A percentile compares a stretch with the other conserved stretches of the same genome.
Evolutionary conservation across 106 monocot species (phyloP).

Genomic region (Cymbidium sinense): DNA sequence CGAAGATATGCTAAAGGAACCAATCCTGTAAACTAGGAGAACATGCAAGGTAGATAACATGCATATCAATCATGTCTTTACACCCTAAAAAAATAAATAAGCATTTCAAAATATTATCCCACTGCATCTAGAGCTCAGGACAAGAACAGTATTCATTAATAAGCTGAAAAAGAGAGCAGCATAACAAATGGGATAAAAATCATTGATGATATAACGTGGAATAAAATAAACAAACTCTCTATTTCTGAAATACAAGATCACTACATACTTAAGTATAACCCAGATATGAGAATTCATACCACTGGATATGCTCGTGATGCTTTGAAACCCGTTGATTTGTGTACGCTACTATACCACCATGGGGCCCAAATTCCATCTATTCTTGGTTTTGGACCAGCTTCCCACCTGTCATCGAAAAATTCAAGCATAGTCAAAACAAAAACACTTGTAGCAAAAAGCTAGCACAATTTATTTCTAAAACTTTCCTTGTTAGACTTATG

Average conservation of each 20-base stretch:
- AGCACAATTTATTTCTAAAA: neutral
- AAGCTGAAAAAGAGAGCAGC: neutral
- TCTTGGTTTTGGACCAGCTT: constrained; percentile 79
- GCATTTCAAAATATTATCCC: neutral
- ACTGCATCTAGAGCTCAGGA: neutral
- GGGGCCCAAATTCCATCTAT: constrained; percentile 95
- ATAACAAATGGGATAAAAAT: neutral
- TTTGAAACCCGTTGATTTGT: constrained; percentile 80
- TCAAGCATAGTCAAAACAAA: neutral
- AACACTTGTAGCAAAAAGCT: neutral
- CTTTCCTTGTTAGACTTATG: neutral
- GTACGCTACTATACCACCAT: constrained; percentile 91
- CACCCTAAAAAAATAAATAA: neutral
- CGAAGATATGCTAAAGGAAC: neutral
- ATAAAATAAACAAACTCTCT: neutral
- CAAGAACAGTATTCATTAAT: neutral
- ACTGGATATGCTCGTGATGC: constrained; percentile 20
- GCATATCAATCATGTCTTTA: neutral
- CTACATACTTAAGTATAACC: neutral
- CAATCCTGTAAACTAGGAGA: neutral
- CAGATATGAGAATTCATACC: constrained; percentile 25
- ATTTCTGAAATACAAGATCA: neutral
- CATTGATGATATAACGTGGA: neutral
- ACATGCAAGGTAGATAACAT: neutral
- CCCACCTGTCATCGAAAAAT: constrained; percentile 50